phyloP scores from a whole-genome alignment of 768 basidiomycete genomes.

The Pholiota conissans region DNA sequence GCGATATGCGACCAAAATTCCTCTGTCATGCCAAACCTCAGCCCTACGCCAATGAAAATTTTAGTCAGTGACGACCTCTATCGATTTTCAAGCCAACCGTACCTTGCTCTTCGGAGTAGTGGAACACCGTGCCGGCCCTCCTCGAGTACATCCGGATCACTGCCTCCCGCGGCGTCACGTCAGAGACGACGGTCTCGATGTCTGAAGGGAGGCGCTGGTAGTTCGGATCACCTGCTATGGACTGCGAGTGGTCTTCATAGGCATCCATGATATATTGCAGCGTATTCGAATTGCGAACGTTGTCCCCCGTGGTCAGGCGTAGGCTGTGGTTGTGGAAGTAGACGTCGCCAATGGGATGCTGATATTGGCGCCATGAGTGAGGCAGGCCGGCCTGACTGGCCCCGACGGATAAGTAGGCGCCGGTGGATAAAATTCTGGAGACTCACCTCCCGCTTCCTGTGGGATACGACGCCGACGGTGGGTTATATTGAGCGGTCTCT shows the following conservation, averaged over 20 bases:
- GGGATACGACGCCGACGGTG: constrained; percentile 7
- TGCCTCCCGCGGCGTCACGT: constrained; percentile 32
- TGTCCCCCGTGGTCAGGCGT: constrained; percentile 39
- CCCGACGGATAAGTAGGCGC: not conserved
- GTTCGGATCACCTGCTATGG: constrained; percentile 29
- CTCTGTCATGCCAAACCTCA: constrained; percentile 27
- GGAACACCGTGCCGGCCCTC: constrained; percentile 28
- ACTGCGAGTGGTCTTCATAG: constrained; percentile 35
- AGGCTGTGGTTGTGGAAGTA: constrained; percentile 40
- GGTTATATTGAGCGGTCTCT: constrained; percentile 22
- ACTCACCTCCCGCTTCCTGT: constrained; percentile 13
- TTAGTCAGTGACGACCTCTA: not conserved
- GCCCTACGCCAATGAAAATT: constrained; percentile 19
- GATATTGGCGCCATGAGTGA: constrained; percentile 32
- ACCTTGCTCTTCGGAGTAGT: constrained; percentile 32
- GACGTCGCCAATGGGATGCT: constrained; percentile 46
- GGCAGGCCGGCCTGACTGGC: constrained; percentile 19
- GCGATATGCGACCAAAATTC: constrained; percentile 44
- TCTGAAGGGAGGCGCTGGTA: constrained; percentile 33
- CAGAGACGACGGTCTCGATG: constrained; percentile 39
- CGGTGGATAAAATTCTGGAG: not conserved
- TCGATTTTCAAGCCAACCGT: not conserved
- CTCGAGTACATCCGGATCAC: constrained; percentile 40
- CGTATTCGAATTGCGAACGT: constrained; percentile 34
- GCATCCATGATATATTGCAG: constrained; percentile 34